Evolutionary conservation across 768 basidiomycete genomes (phyloP).

Genomic region (Boletellus ananas): DNA sequence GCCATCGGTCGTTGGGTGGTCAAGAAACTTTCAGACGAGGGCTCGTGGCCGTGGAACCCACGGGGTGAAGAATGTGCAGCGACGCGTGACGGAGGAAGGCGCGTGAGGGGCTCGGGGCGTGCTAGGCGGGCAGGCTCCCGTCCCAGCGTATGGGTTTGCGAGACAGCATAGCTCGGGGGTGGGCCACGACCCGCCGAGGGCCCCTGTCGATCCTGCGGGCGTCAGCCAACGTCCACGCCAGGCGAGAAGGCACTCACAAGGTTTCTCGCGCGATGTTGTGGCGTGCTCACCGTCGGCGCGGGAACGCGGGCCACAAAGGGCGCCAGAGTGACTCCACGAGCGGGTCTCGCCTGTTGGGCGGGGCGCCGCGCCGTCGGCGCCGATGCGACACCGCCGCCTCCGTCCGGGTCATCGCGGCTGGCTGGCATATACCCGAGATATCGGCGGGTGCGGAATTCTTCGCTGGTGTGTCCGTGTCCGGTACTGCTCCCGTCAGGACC

Average conservation of each 20-base stretch:
- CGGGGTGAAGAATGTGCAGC: constrained; percentile 29
- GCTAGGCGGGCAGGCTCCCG: constrained; percentile 19
- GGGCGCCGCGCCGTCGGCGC: constrained; percentile 10
- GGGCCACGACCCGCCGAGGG: constrained; percentile 2
- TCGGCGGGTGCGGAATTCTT: background rate
- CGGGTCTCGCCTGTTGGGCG: constrained; percentile 3
- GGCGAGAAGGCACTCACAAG: constrained; percentile 9
- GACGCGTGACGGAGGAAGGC: constrained; percentile 36
- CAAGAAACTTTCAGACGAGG: constrained; percentile 27
- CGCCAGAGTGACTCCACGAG: constrained; percentile 1
- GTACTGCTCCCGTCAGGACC: constrained; percentile 23
- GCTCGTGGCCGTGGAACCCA: constrained; percentile 19
- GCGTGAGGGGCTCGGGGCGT: constrained; percentile 28
- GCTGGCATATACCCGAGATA: constrained; percentile 5
- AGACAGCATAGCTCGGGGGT: constrained; percentile 17
- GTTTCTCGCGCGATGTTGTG: constrained; percentile 5
- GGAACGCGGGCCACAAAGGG: constrained; percentile 1
- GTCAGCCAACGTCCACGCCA: background rate
- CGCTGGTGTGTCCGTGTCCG: constrained; percentile 16
- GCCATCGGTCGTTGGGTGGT: constrained; percentile 24
- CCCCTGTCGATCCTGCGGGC: constrained; percentile 1
- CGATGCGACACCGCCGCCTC: constrained; percentile 8
- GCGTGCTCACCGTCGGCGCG: background rate
- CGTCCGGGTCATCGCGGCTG: constrained; percentile 10
- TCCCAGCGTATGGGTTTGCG: constrained; percentile 1